These are phyloP conservation scores for Sechiopsis laciniata DNA, from an alignment of 306 rosid genomes.

Conservation along the genomic window DNA sequence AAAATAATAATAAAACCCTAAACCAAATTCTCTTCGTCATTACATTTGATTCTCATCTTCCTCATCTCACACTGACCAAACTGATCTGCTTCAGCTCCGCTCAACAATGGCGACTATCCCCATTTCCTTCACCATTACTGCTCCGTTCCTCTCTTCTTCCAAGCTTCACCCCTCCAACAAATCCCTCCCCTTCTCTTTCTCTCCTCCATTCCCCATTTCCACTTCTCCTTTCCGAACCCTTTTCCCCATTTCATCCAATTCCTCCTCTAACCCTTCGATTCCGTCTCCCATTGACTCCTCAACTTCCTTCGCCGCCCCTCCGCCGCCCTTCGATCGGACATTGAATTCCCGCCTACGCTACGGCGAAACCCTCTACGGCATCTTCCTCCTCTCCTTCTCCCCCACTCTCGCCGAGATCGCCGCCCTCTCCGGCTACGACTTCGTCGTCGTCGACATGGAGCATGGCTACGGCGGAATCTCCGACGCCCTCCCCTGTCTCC, in stretches of 20 bases:
- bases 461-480: conserved; percentile 67
- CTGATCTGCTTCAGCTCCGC: conserved; percentile 1
- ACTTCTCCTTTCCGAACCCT: conserved; percentile 31
- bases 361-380: conserved; percentile 71
- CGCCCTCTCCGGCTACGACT: conserved; percentile 68
- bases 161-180: not conserved
- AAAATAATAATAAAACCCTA: not conserved
- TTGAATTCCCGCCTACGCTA: conserved; percentile 59
- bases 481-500: conserved; percentile 57
- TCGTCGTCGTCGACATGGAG: conserved; percentile 75
- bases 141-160: conserved; percentile 18
- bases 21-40: not conserved
- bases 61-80: not conserved
- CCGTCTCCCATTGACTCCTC: conserved; percentile 35
- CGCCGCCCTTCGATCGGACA: conserved; percentile 10
- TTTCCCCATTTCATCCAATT: conserved; percentile 23
- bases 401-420: conserved; percentile 83
- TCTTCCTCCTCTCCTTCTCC: conserved; percentile 68
- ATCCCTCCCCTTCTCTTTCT: not conserved
- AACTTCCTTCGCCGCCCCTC: conserved; percentile 6
- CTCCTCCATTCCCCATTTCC: conserved; percentile 8
- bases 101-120: conserved; percentile 6
- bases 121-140: conserved; percentile 10
- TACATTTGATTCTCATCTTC: not conserved
- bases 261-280: conserved; percentile 6